Conservation (phyloP, 768 basidiomycete species). For the Holtermanniella nyarrowii region DNA sequence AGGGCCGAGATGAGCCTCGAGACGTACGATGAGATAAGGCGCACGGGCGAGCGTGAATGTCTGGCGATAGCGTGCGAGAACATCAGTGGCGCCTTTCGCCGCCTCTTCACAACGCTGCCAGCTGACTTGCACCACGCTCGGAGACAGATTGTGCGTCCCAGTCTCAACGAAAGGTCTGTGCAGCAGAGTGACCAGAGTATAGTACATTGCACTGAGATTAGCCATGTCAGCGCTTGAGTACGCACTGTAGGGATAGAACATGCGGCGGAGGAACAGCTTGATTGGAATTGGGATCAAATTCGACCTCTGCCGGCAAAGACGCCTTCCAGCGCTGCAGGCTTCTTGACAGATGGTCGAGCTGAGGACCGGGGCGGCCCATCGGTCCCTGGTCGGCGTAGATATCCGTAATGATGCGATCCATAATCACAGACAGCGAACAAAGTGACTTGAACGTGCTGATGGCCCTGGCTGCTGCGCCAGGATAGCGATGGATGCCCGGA, state of each 20-base stretch:
- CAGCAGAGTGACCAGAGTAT: slow-evolving; percentile 13
- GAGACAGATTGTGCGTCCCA: slow-evolving; percentile 10
- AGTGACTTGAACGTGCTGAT: slow-evolving; percentile 18
- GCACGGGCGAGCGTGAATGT: slow-evolving; percentile 17
- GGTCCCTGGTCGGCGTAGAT: slow-evolving; percentile 9
- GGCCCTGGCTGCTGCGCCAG: slow-evolving; percentile 10
- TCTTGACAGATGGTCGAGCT: slow-evolving; percentile 3
- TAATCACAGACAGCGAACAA: slow-evolving; percentile 17
- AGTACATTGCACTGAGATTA: slow-evolving; percentile 14
- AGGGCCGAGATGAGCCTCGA: neutral
- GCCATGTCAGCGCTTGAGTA: neutral
- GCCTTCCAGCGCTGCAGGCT: slow-evolving; percentile 7
- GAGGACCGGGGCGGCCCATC: slow-evolving; percentile 1
- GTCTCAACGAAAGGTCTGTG: slow-evolving; percentile 22
- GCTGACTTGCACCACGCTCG: slow-evolving; percentile 5
- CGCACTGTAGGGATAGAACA: slow-evolving; percentile 10
- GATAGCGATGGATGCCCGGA: slow-evolving; percentile 6
- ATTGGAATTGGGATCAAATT: neutral
- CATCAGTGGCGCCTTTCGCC: slow-evolving; percentile 8
- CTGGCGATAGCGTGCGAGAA: slow-evolving; percentile 10
- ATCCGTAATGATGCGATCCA: slow-evolving; percentile 13
- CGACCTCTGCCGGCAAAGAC: slow-evolving; percentile 4
- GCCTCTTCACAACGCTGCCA: slow-evolving; percentile 17
- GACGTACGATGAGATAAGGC: slow-evolving; percentile 17
- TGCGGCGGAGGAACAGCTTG: slow-evolving; percentile 6